phyloP scores from a whole-genome alignment of 176 grass and related monocot genomes.

The sorghum (Sorghum bicolor) region Sorghum_bicolor_NCBIv3 NC_012879.2:2717001-2717500 shows the following conservation, averaged over 20 bases:
- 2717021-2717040: neutral
- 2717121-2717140: too few species aligned
- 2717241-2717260: neutral
- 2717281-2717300: neutral
- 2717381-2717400: neutral
- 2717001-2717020: too few species aligned
- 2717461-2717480: neutral
- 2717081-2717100: too few species aligned
- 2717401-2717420: neutral
- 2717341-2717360: neutral
- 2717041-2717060: neutral
- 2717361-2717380: neutral
- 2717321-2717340: neutral
- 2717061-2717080: too few species aligned
- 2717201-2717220: too few species aligned
- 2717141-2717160: too few species aligned
- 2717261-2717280: neutral
- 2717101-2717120: too few species aligned
- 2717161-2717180: too few species aligned
- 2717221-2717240: neutral
- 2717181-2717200: too few species aligned
- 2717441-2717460: neutral
- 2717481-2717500: too few species aligned
- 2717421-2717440: neutral
- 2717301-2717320: neutral